Percentiles rank a stretch among this genome's conserved stretches.
These are phyloP conservation scores for Leptographium flavum DNA, from an alignment of 2,329 filamentous ascomycete species.

Conservation along the genomic window DNA sequence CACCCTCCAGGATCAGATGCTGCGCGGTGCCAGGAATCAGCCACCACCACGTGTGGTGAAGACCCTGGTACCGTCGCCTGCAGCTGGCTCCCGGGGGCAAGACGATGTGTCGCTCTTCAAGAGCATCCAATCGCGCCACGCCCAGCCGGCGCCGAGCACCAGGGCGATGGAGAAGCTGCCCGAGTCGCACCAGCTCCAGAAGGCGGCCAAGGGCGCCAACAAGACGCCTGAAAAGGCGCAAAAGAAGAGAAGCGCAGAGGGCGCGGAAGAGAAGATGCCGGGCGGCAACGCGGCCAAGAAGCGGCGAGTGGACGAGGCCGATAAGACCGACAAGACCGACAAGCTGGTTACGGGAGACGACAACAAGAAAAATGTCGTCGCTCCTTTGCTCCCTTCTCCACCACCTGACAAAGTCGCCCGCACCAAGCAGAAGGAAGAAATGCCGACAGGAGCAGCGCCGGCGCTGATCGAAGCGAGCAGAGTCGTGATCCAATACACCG, in stretches of 20 bases:
- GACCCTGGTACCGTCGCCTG: neutral
- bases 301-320: neutral
- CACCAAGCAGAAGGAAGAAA: neutral
- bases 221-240: neutral
- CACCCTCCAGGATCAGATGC: neutral
- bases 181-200: neutral
- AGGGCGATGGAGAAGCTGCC: neutral
- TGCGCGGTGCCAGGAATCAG: neutral
- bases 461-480: neutral
- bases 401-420: neutral
- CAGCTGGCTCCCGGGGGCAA: neutral
- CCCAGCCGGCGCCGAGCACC: neutral
- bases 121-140: slow-evolving; percentile 1
- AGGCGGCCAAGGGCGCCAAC: neutral
- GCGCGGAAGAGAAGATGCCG: too few species aligned
- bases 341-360: too few species aligned
- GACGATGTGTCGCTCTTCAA: neutral
- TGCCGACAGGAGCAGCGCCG: neutral
- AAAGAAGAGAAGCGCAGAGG: neutral
- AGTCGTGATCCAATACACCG: slow-evolving; percentile 8
- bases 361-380: too few species aligned
- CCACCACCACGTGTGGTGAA: neutral
- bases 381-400: too few species aligned
- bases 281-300: neutral
- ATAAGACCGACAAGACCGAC: too few species aligned